Evolutionary conservation across 345 rosid species (phyloP).

Genomic region (Populus deltoides): DNA sequence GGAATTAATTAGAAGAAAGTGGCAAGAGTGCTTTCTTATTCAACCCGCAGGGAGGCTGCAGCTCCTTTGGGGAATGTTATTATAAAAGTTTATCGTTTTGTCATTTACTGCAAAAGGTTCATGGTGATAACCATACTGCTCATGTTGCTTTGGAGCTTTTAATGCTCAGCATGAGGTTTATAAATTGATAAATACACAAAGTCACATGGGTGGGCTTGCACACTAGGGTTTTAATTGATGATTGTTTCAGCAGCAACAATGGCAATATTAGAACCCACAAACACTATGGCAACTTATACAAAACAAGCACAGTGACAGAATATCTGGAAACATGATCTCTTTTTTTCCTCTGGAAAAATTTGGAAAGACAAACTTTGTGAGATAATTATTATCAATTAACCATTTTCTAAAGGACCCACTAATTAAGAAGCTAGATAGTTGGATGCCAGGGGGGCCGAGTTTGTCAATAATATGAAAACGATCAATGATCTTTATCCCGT

Average conservation of each 20-base stretch:
- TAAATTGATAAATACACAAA: conserved; percentile 5
- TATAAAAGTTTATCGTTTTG: conserved; percentile 19
- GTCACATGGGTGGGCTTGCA: conserved; percentile 12
- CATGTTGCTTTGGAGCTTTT: conserved; percentile 5
- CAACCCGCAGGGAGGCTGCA: conserved; percentile 31
- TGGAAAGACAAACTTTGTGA: background rate
- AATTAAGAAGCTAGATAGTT: background rate
- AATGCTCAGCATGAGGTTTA: conserved; percentile 3
- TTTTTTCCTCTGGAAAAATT: background rate
- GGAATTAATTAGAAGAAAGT: conserved; percentile 27
- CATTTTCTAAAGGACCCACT: background rate
- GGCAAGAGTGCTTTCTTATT: conserved; percentile 20
- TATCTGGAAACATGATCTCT: background rate
- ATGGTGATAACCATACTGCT: background rate
- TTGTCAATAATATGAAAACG: background rate
- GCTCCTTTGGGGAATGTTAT: background rate
- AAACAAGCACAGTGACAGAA: conserved; percentile 8
- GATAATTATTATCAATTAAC: background rate
- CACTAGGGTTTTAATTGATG: conserved; percentile 14
- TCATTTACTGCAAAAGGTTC: conserved; percentile 16
- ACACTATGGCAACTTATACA: conserved; percentile 11
- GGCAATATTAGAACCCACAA: conserved; percentile 5
- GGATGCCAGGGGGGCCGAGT: background rate
- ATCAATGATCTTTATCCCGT: background rate
- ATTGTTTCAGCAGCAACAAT: conserved; percentile 8